These are phyloP conservation scores for Monilinia polystroma DNA, from an alignment of 2,329 filamentous ascomycete species.

Conservation along the genomic window DNA sequence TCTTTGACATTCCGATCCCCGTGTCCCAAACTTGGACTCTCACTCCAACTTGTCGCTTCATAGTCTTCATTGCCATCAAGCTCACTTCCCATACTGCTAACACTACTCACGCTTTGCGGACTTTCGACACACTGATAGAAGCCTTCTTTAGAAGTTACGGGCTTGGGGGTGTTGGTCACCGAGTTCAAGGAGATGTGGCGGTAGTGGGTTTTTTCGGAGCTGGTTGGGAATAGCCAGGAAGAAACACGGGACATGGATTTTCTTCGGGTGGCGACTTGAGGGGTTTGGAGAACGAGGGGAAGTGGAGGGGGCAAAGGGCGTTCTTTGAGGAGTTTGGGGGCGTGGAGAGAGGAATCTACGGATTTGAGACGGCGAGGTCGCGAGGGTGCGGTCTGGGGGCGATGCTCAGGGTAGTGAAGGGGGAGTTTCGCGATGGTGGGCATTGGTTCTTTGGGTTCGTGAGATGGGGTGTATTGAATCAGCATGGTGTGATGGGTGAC, in stretches of 20 bases:
- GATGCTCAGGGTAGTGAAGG: constrained; percentile 43
- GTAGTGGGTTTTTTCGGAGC: constrained; percentile 34
- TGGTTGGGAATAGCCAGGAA: constrained; percentile 53
- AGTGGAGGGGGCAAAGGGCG: constrained; percentile 50
- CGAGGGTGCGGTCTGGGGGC: constrained; percentile 23
- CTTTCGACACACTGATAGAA: constrained; percentile 56
- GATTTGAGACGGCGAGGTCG: constrained; percentile 22
- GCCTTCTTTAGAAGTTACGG: constrained; percentile 52
- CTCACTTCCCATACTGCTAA: constrained; percentile 16
- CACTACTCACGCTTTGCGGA: not conserved
- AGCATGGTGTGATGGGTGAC: not conserved
- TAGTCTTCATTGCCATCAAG: constrained; percentile 13
- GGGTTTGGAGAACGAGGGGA: constrained; percentile 52
- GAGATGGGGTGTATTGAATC: constrained; percentile 16
- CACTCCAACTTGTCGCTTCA: constrained; percentile 22
- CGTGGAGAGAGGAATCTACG: constrained; percentile 11
- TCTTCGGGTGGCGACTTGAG: constrained; percentile 59
- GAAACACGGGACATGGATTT: constrained; percentile 65
- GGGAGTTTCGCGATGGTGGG: constrained; percentile 47
- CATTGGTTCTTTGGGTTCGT: constrained; percentile 49
- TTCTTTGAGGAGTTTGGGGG: constrained; percentile 24
- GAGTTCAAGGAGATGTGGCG: constrained; percentile 49
- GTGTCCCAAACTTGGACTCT: constrained; percentile 12
- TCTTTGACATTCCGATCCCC: not conserved
- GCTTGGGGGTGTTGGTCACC: constrained; percentile 55